Evolutionary conservation across 2,329 filamentous ascomycete genomes (phyloP).

Genomic region (Calycina herbarum): DNA sequence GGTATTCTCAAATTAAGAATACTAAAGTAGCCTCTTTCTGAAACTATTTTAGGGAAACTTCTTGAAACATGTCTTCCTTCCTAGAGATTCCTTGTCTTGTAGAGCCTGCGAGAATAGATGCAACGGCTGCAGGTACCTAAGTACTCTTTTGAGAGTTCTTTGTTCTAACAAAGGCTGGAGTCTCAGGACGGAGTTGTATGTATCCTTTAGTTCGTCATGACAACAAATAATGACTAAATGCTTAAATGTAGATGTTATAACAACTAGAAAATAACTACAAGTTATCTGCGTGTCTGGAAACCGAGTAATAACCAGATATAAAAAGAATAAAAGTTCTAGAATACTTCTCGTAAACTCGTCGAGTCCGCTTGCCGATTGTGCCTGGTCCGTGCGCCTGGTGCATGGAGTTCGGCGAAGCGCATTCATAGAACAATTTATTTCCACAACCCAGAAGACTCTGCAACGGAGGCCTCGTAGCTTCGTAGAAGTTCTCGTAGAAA

Average conservation of each 20-base stretch:
- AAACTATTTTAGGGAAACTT: too few relatives aligned
- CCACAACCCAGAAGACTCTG: neutral
- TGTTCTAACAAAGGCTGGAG: neutral
- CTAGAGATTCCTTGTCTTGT: too few relatives aligned
- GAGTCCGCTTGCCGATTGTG: neutral
- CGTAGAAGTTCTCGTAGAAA: neutral
- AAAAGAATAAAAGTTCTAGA: too few relatives aligned
- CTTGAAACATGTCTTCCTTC: too few relatives aligned
- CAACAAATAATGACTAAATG: neutral
- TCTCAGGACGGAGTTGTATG: neutral
- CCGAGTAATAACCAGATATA: too few relatives aligned
- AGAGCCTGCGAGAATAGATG: neutral
- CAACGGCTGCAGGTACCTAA: neutral
- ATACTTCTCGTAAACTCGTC: neutral
- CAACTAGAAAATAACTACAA: too few relatives aligned
- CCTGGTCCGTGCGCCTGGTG: neutral
- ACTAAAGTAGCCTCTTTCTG: too few relatives aligned
- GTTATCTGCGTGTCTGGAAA: too few relatives aligned
- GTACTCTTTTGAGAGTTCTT: neutral
- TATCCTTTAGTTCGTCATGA: neutral
- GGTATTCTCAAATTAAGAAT: too few relatives aligned
- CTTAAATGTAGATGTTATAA: neutral
- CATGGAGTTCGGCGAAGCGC: conserved; percentile 3
- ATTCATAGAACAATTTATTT: conserved; percentile 7
- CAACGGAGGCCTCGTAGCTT: neutral